Evolutionary conservation across 2,329 filamentous ascomycete species (phyloP).

Genomic region (Colletotrichum graminicola): DNA sequence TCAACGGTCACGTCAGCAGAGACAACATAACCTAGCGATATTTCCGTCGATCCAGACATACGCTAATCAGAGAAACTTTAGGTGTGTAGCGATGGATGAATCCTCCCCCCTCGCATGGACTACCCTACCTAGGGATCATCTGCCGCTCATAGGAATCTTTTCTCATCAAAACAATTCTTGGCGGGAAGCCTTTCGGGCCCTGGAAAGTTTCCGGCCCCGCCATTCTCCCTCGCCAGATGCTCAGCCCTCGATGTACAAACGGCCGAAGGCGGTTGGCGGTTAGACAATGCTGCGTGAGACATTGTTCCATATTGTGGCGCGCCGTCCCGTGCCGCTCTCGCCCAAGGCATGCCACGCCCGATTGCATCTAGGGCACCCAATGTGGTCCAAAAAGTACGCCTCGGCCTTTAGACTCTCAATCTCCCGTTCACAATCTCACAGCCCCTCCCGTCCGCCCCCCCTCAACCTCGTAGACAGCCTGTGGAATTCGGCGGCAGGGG

Average conservation of each 20-base stretch:
- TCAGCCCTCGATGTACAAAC: background rate
- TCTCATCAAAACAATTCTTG: background rate
- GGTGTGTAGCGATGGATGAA: no score
- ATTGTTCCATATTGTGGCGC: no score
- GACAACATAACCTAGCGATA: background rate
- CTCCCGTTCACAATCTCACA: background rate
- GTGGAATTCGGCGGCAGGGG: background rate
- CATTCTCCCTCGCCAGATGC: no score
- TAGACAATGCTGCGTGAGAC: background rate
- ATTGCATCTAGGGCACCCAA: background rate
- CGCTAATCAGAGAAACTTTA: background rate
- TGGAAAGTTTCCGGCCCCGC: conserved; percentile 8
- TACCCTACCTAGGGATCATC: no score
- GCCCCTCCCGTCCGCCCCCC: background rate
- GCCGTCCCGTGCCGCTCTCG: background rate
- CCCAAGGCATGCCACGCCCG: background rate
- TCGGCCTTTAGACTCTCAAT: background rate
- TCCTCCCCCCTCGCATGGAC: background rate
- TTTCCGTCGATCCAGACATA: background rate
- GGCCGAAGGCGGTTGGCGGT: background rate
- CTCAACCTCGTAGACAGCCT: background rate
- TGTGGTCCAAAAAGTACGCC: background rate
- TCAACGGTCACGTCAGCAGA: background rate
- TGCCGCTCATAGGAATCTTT: background rate
- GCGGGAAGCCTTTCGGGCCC: background rate